phyloP scores from a whole-genome alignment of 1,284 basidiomycete species.

The Ustilago hordei region DNA sequence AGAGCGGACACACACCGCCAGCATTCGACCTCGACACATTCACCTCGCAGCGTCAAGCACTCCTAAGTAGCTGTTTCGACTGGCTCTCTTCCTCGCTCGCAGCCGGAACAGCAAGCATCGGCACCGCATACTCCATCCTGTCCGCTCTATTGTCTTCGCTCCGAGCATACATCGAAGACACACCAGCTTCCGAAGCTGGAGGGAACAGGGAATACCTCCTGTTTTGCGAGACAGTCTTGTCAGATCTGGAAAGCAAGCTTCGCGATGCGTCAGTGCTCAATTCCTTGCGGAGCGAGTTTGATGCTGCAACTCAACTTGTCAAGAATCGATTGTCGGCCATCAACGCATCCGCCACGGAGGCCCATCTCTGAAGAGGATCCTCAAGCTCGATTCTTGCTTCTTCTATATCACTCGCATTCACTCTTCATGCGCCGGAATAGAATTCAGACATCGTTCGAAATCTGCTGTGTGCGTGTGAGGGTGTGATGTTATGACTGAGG shows the following conservation, averaged over 20 bases:
- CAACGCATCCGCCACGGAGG: background rate
- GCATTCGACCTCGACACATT: conserved; percentile 31
- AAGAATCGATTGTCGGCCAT: background rate
- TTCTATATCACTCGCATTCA: too few species aligned
- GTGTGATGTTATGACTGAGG: too few species aligned
- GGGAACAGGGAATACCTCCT: conserved; percentile 7
- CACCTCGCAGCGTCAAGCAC: background rate
- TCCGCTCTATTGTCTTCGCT: conserved; percentile 44
- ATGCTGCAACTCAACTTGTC: background rate
- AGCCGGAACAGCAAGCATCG: conserved; percentile 9
- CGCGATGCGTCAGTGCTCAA: conserved; percentile 4
- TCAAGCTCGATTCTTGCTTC: too few species aligned
- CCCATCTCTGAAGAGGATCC: background rate
- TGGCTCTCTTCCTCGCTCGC: conserved; percentile 15
- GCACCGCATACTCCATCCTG: conserved; percentile 35
- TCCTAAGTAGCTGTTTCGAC: conserved; percentile 14
- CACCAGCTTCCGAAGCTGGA: conserved; percentile 10
- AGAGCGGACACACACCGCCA: background rate
- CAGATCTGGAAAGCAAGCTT: conserved; percentile 13
- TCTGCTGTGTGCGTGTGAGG: too few species aligned
- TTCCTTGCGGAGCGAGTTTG: conserved; percentile 6
- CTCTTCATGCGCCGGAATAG: too few species aligned
- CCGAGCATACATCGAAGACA: conserved; percentile 39
- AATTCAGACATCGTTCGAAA: too few species aligned
- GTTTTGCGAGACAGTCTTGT: conserved; percentile 20